These are phyloP conservation scores for Ceratocystis alfenasii DNA, from an alignment of 2,329 filamentous ascomycete species.

Conservation along the genomic window DNA sequence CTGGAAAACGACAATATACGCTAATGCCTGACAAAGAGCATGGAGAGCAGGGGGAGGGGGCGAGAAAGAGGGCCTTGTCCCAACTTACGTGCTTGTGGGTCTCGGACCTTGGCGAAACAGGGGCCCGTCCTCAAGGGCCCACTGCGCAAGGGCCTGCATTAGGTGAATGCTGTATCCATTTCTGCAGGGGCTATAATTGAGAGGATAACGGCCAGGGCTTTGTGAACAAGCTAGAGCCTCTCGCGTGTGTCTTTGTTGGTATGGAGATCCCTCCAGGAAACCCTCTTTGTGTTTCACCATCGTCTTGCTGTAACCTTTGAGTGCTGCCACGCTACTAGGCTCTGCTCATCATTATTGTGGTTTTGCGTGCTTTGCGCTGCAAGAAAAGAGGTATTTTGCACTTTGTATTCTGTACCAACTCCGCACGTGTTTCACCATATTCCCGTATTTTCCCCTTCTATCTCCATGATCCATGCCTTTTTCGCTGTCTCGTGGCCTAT, in stretches of 20 bases:
- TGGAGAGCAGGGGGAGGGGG: not conserved
- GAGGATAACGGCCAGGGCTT: not conserved
- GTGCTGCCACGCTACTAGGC: too few species aligned
- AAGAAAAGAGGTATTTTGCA: not conserved
- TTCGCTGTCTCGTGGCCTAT: not conserved
- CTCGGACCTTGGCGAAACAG: constrained; percentile 11
- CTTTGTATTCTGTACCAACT: not conserved
- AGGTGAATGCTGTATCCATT: not conserved
- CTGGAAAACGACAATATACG: not conserved
- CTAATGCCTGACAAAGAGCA: not conserved
- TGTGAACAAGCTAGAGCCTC: not conserved
- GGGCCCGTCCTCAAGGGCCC: not conserved
- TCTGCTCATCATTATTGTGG: too few species aligned
- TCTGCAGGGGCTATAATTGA: constrained; percentile 7
- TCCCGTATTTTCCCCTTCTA: not conserved
- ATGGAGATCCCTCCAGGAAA: not conserved
- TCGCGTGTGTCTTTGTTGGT: not conserved
- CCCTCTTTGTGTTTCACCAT: constrained; percentile 1
- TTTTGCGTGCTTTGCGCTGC: not conserved
- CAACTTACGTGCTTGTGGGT: not conserved
- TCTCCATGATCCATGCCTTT: not conserved
- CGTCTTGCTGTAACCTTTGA: not conserved
- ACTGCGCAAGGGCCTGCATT: not conserved
- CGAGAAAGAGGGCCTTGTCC: not conserved
- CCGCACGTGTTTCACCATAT: not conserved